These are phyloP conservation scores for Helianthus annuus DNA, from an alignment of 129 eudicot species.

Conservation along the genomic window HanXRQr2.0-SUNRISE NC_035437.2:126595654-126596153, in stretches of 20 bases:
- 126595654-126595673: neutral
- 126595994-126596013: too few species aligned
- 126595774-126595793: neutral
- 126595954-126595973: neutral
- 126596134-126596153: too few species aligned
- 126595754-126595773: neutral
- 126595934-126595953: neutral
- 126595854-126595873: constrained; percentile 66
- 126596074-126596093: too few species aligned
- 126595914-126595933: constrained; percentile 58
- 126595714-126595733: constrained; percentile 32
- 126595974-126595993: too few species aligned
- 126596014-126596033: too few species aligned
- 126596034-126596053: too few species aligned
- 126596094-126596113: too few species aligned
- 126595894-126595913: constrained; percentile 31
- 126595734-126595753: constrained; percentile 11
- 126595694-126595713: constrained; percentile 36
- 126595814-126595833: constrained; percentile 45
- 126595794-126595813: constrained; percentile 36
- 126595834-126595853: constrained; percentile 64
- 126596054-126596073: too few species aligned
- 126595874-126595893: constrained; percentile 53
- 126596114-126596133: too few species aligned
- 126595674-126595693: constrained; percentile 36